Evolutionary conservation across 768 basidiomycete species (phyloP), one percentile per base, ranked within the genome.

Genomic region (Mycena vulgaris): DNA sequence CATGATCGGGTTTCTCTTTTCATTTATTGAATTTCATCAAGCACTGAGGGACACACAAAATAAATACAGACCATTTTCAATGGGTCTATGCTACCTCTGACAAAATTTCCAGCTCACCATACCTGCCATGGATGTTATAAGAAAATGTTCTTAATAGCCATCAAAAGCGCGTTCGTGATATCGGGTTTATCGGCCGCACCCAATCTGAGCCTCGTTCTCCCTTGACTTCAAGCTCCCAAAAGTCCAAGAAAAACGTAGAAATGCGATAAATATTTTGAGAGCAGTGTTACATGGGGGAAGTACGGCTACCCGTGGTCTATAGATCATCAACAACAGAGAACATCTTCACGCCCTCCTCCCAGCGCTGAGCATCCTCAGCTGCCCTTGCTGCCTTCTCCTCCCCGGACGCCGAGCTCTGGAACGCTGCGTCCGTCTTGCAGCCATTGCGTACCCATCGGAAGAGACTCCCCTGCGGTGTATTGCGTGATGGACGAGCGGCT

Each of bases 331-430:
- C 23, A 14, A 37, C 55, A 39, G 35, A 39, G 21, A 57, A 57
- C 55, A 57, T 57, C 23, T 57, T 57, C 14, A 57, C 23, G 7
- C 55, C 55, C 55, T 37, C 55, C 55, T 57, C 55, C 55, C 55
- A 39, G 23, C 55, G 55, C 55, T 40, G 35, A 11, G 55, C 37
- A 14, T 57, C 37, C 55, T 57, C 55, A 37, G 25, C 31, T n/a
- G n/a, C 35, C 27, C 55, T 57, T 25, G 40, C 58, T 27, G 42
- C 39, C 40, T 59, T 47, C 58, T 47, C 42, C 58, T 59, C 58
- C 7, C 37, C 56, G n/a, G 11, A 14, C 27, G 37, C n/a, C 58
- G n/a, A n/a, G n/a, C n/a, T n/a, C n/a, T n/a, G n/a, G n/a, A n/a
- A n/a, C n/a, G n/a, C n/a, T n/a, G n/a, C n/a, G n/a, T n/a, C n/a